Conservation (phyloP, 108 stramenopile genomes). For the Nannochloropsis salina region DNA sequence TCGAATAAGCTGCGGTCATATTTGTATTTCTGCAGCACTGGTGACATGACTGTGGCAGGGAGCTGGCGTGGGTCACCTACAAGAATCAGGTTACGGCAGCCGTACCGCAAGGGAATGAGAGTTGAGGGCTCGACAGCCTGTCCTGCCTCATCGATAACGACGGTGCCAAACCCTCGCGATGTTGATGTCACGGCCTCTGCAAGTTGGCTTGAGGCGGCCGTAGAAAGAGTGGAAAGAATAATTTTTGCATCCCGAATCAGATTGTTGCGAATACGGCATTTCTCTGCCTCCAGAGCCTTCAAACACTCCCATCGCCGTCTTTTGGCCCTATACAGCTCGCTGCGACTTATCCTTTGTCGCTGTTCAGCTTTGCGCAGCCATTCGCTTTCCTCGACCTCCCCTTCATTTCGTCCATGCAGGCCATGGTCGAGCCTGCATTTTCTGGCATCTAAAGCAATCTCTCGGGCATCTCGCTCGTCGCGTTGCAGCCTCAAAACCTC, state of each 20-base stretch:
- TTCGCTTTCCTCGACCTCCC: not conserved
- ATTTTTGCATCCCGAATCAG: constrained; percentile 76
- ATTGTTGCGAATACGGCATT: not conserved
- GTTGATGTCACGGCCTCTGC: constrained; percentile 56
- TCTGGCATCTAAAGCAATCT: not conserved
- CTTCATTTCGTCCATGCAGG: not conserved
- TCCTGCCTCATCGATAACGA: constrained; percentile 96
- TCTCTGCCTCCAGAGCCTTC: constrained; percentile 20
- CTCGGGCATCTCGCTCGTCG: not conserved
- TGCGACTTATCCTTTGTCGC: not conserved
- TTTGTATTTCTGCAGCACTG: not conserved
- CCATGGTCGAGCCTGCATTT: not conserved
- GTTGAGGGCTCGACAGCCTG: constrained; percentile 90
- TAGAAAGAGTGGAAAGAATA: constrained; percentile 84
- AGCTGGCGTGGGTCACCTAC: constrained; percentile 96
- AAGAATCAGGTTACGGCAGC: constrained; percentile 40
- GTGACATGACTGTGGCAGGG: constrained; percentile 82
- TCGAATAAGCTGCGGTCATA: constrained; percentile 88
- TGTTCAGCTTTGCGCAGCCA: not conserved
- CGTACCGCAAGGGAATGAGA: constrained; percentile 79
- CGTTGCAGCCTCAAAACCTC: not conserved
- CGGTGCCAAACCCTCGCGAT: constrained; percentile 75
- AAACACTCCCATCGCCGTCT: not conserved
- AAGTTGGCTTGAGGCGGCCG: constrained; percentile 67
- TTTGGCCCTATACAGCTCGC: not conserved